Conservation (phyloP, 1,284 basidiomycete species). For the Ustilago lituana region DNA sequence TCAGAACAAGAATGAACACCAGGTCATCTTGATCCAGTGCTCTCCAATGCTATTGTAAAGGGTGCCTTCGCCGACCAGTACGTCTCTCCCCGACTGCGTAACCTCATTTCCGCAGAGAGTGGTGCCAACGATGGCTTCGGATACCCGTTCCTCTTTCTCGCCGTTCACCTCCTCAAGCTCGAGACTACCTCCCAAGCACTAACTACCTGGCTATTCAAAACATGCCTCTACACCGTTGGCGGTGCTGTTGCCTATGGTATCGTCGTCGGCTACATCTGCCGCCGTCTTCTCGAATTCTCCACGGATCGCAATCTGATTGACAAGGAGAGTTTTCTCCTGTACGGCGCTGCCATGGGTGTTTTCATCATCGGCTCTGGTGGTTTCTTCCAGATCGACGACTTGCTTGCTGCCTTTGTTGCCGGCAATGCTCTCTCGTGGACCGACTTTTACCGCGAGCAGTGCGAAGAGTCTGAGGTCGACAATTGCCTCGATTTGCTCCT, state of each 20-base stretch:
- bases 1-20: too few species aligned
- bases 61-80: slow-evolving; percentile 62
- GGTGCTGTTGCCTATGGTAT: slow-evolving; percentile 47
- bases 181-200: slow-evolving; percentile 41
- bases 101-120: slow-evolving; percentile 60
- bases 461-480: slow-evolving; percentile 60
- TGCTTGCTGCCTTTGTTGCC: slow-evolving; percentile 58
- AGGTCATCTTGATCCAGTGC: slow-evolving; percentile 60
- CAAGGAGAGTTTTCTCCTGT: slow-evolving; percentile 60
- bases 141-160: slow-evolving; percentile 57
- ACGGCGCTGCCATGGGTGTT: slow-evolving; percentile 52
- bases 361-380: slow-evolving; percentile 58
- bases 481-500: slow-evolving; percentile 59
- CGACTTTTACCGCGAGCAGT: slow-evolving; percentile 61
- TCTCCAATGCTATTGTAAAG: slow-evolving; percentile 59
- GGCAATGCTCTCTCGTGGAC: slow-evolving; percentile 59
- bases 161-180: slow-evolving; percentile 50
- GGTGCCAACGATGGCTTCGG: slow-evolving; percentile 61
- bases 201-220: slow-evolving; percentile 44
- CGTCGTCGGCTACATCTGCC: slow-evolving; percentile 49
- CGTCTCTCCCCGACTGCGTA: slow-evolving; percentile 55
- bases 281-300: slow-evolving; percentile 47
- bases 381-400: slow-evolving; percentile 50
- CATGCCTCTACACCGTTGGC: slow-evolving; percentile 47
- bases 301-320: slow-evolving; percentile 56